phyloP scores from a whole-genome alignment of 2,329 filamentous ascomycete species.

The Fusarium tanahbumbuense region DNA sequence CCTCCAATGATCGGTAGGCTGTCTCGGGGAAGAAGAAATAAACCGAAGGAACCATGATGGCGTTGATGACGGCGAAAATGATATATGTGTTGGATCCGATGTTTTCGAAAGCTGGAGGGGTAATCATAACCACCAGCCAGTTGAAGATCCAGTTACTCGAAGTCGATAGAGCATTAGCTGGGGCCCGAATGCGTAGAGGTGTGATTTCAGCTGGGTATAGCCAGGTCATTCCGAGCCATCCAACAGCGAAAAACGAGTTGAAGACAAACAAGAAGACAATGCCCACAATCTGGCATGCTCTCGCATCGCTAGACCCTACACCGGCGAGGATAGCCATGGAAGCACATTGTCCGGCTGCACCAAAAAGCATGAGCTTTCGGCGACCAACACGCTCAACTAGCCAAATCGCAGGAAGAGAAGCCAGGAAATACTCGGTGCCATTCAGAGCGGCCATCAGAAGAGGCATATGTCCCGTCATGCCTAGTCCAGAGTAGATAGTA shows the following conservation, averaged over 20 bases:
- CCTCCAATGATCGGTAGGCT: constrained; percentile 71
- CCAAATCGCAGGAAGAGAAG: constrained; percentile 70
- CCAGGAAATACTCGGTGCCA: constrained; percentile 67
- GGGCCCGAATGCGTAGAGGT: constrained; percentile 73
- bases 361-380: constrained; percentile 77
- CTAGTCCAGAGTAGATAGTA: constrained; percentile 67
- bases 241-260: constrained; percentile 68
- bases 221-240: constrained; percentile 70
- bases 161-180: constrained; percentile 67
- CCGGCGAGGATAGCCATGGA: constrained; percentile 73
- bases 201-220: constrained; percentile 75
- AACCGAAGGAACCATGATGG: constrained; percentile 66
- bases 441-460: constrained; percentile 64
- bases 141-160: constrained; percentile 72
- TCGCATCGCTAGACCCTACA: constrained; percentile 62
- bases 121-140: constrained; percentile 72
- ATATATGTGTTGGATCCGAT: constrained; percentile 71
- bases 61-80: constrained; percentile 75
- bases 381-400: constrained; percentile 75
- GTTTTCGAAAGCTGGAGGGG: constrained; percentile 66
- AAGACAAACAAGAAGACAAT: constrained; percentile 75
- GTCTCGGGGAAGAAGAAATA: constrained; percentile 76
- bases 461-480: constrained; percentile 65
- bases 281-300: constrained; percentile 66
- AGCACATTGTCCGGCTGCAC: constrained; percentile 69